These are phyloP conservation scores for Alternaria hordeiaustralica DNA, from an alignment of 2,329 filamentous ascomycete species.

Conservation along the genomic window DNA sequence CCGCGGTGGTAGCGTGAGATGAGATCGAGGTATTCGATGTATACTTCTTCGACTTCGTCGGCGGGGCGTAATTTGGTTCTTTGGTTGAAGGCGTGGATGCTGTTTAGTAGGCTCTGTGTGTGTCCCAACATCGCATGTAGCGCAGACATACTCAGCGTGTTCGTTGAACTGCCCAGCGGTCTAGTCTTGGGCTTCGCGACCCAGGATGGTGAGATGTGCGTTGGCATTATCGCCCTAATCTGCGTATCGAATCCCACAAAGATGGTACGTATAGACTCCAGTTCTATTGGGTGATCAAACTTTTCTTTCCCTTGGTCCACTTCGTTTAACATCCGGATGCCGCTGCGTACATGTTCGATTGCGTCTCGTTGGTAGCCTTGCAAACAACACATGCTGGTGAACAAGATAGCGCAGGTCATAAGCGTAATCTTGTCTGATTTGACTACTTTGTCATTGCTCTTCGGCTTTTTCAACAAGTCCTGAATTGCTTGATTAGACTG, in stretches of 20 bases:
- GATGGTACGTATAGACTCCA: constrained; percentile 37
- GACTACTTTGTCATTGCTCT: not conserved
- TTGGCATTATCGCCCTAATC: constrained; percentile 36
- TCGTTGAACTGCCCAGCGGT: not conserved
- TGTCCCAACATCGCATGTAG: constrained; percentile 21
- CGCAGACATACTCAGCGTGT: constrained; percentile 14
- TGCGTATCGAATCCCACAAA: constrained; percentile 42
- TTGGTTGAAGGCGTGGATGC: constrained; percentile 35
- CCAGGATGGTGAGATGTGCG: constrained; percentile 26
- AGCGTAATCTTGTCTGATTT: constrained; percentile 34
- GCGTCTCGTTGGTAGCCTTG: constrained; percentile 40
- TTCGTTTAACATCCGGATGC: constrained; percentile 39
- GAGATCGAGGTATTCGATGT: constrained; percentile 7
- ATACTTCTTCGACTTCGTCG: constrained; percentile 20
- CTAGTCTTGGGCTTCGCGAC: constrained; percentile 26
- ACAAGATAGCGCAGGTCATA: constrained; percentile 41
- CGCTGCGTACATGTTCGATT: constrained; percentile 39
- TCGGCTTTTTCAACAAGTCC: constrained; percentile 22
- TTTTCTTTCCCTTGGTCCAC: constrained; percentile 21
- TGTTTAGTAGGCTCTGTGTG: constrained; percentile 32
- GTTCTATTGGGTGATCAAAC: constrained; percentile 28
- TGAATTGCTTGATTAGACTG: constrained; percentile 43
- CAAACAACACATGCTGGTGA: constrained; percentile 40
- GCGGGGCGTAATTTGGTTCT: constrained; percentile 13
- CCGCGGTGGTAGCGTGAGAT: constrained; percentile 14